Conservation (phyloP, 805 yeast genomes). For the Starmerella vitae region DNA sequence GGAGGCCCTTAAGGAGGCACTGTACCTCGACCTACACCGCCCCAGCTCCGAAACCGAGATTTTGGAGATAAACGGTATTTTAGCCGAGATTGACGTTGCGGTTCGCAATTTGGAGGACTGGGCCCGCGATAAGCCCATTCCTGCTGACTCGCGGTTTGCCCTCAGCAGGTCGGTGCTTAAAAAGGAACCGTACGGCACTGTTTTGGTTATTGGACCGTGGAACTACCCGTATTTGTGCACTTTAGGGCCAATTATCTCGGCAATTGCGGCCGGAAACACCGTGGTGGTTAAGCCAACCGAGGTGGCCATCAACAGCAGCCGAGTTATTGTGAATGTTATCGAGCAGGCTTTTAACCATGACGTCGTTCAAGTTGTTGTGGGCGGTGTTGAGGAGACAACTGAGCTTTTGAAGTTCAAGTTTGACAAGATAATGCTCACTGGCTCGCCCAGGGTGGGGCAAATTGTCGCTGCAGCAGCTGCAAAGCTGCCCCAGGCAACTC, state of each 20-base stretch:
- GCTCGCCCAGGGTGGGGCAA: slow-evolving; percentile 61
- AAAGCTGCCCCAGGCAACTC: slow-evolving; percentile 50
- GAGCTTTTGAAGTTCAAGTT: slow-evolving; percentile 47
- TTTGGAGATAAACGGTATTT: slow-evolving; percentile 40
- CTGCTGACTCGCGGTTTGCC: slow-evolving; percentile 23
- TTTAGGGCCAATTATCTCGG: slow-evolving; percentile 57
- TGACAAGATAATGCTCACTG: slow-evolving; percentile 80
- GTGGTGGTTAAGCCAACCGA: slow-evolving; percentile 71
- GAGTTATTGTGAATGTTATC: slow-evolving; percentile 43
- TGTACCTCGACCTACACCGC: slow-evolving; percentile 55
- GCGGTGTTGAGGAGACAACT: slow-evolving; percentile 54
- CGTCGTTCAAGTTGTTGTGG: slow-evolving; percentile 53
- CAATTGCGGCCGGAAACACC: slow-evolving; percentile 74
- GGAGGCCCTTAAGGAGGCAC: slow-evolving; percentile 42
- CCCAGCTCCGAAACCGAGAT: slow-evolving; percentile 46
- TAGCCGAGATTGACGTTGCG: slow-evolving; percentile 45
- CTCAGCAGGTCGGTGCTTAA: slow-evolving; percentile 13
- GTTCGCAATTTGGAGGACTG: slow-evolving; percentile 49
- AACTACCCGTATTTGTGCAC: slow-evolving; percentile 62
- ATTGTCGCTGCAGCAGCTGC: slow-evolving; percentile 72
- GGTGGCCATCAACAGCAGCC: slow-evolving; percentile 47
- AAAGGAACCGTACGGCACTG: slow-evolving; percentile 42
- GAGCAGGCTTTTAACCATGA: slow-evolving; percentile 40
- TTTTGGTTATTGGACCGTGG: slow-evolving; percentile 64
- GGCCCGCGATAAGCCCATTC: slow-evolving; percentile 37